Evolutionary conservation across 1,284 basidiomycete genomes (phyloP).

Genomic region (Heterobasidion occidentale): DNA sequence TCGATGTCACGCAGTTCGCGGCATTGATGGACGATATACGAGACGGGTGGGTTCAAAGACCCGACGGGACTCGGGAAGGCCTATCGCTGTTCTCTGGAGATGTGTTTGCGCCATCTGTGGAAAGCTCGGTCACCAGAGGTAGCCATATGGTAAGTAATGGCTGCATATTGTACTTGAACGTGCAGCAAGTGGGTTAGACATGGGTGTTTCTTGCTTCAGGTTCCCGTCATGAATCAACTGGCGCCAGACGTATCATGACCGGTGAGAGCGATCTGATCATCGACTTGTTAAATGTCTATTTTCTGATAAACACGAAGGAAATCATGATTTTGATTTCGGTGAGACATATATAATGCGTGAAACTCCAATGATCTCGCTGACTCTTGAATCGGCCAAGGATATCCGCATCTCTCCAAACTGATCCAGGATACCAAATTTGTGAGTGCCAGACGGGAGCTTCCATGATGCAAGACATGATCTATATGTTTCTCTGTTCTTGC

Average conservation of each 20-base stretch:
- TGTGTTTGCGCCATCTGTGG: constrained; percentile 79
- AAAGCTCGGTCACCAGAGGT: constrained; percentile 83
- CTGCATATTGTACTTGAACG: not conserved
- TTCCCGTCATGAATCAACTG: constrained; percentile 74
- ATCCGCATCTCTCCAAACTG: constrained; percentile 72
- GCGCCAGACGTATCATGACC: constrained; percentile 58
- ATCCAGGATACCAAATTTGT: constrained; percentile 64
- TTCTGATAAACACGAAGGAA: constrained; percentile 35
- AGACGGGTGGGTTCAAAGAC: constrained; percentile 37
- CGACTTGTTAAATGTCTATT: not conserved
- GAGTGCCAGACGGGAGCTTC: constrained; percentile 23
- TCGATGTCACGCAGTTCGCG: constrained; percentile 73
- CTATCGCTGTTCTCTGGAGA: constrained; percentile 86
- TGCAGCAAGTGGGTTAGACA: not conserved
- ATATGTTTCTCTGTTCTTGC: constrained; percentile 4
- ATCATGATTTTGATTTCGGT: constrained; percentile 82
- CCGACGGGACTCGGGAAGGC: constrained; percentile 57
- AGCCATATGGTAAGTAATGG: constrained; percentile 75
- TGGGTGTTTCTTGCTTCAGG: constrained; percentile 29
- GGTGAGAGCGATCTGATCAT: constrained; percentile 30
- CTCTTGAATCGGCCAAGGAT: constrained; percentile 67
- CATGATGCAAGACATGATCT: not conserved
- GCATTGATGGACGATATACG: constrained; percentile 54
- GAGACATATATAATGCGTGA: not conserved
- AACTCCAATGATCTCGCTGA: constrained; percentile 3